phyloP scores from a whole-genome alignment of 2,329 filamentous ascomycete genomes.

The Hypoxylon sp. region DNA sequence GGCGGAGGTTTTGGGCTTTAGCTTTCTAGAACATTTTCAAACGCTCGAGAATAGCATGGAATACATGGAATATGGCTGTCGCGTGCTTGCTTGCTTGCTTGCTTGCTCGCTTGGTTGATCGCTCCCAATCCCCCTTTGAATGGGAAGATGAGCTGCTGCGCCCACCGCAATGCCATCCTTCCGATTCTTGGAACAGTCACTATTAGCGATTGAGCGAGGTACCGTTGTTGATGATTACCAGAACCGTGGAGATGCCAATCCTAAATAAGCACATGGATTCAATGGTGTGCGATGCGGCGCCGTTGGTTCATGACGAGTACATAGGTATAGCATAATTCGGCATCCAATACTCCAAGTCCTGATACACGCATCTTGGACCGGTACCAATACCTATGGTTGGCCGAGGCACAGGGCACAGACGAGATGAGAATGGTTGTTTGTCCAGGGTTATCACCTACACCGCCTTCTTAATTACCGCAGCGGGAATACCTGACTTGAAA shows the following conservation, averaged over 20 bases:
- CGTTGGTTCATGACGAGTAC: conserved; percentile 6
- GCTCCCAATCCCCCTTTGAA: conserved; percentile 9
- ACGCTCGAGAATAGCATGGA: background rate
- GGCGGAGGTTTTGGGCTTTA: background rate
- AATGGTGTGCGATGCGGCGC: background rate
- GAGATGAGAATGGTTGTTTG: conserved; percentile 17
- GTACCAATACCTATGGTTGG: conserved; percentile 8
- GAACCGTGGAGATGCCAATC: conserved; percentile 7
- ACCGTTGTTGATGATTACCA: conserved; percentile 14
- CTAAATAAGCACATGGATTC: conserved; percentile 1
- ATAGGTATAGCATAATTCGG: conserved; percentile 2
- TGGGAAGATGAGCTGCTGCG: conserved; percentile 24
- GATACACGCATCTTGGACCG: conserved; percentile 10
- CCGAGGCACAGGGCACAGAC: conserved; percentile 20
- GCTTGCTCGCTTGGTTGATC: background rate
- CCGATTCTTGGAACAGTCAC: conserved; percentile 24
- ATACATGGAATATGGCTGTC: conserved; percentile 21
- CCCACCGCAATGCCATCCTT: conserved; percentile 34
- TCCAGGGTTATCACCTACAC: conserved; percentile 34
- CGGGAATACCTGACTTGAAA: too few species aligned
- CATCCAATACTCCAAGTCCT: background rate
- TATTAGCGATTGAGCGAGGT: background rate
- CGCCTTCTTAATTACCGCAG: conserved; percentile 38
- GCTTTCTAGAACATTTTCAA: conserved; percentile 13
- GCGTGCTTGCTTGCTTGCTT: conserved; percentile 11